Percentiles rank a stretch among this genome's conserved stretches.
These are phyloP conservation scores for Radiomyces spectabilis DNA, from an alignment of 192 early-diverging fungal genomes.

Conservation along the genomic window DNA sequence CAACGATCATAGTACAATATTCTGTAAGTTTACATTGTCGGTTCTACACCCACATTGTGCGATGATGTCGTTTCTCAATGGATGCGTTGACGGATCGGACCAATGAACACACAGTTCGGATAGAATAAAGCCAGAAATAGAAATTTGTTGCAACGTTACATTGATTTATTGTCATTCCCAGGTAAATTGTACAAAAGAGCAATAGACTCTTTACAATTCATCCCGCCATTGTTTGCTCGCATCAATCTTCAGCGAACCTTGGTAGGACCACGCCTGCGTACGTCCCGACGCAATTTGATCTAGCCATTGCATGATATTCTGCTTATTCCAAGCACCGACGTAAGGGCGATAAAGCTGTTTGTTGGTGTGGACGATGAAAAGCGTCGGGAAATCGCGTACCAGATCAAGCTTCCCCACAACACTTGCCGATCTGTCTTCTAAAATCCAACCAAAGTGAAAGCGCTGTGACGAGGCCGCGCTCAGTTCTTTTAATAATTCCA, in stretches of 20 bases:
- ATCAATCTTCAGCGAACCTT: conserved; percentile 10
- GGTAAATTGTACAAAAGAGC: not conserved
- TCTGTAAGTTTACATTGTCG: no score
- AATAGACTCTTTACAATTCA: not conserved
- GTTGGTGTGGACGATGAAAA: conserved; percentile 46
- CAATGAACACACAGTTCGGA: no score
- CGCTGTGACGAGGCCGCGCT: conserved; percentile 11
- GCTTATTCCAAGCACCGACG: conserved; percentile 49
- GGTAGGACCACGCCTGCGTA: conserved; percentile 35
- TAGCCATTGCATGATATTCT: conserved; percentile 52
- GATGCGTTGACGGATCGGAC: no score
- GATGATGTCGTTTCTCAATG: no score
- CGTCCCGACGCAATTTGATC: conserved; percentile 30
- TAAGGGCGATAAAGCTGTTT: conserved; percentile 53
- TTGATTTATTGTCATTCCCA: no score
- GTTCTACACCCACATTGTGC: no score
- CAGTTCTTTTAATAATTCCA: conserved; percentile 30
- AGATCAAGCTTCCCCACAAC: conserved; percentile 47
- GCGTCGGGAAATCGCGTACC: conserved; percentile 48
- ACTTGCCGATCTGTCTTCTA: conserved; percentile 34
- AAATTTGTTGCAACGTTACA: no score
- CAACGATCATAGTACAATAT: no score
- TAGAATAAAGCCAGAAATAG: no score
- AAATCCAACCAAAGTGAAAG: conserved; percentile 59
- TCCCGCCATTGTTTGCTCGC: not conserved